These are phyloP conservation scores for Paraphoma chrysanthemicola DNA, from an alignment of 2,329 filamentous ascomycete genomes.

Conservation along the genomic window DNA sequence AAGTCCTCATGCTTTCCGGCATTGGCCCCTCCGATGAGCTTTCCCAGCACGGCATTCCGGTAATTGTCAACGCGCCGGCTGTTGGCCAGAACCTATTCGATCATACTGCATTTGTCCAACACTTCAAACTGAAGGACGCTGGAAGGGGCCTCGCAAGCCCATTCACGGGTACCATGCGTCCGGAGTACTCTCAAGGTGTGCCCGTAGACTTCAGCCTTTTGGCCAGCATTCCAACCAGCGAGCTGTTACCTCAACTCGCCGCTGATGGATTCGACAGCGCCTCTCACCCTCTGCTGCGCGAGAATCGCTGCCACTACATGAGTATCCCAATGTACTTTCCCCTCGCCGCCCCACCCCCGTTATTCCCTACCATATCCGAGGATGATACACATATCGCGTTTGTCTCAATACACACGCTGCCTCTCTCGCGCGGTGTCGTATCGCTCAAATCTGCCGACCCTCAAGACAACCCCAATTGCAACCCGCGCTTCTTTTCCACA, in stretches of 20 bases:
- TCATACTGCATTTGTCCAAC: conserved; percentile 18
- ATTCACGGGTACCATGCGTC: conserved; percentile 14
- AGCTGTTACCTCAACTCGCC: conserved; percentile 5
- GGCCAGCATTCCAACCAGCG: conserved; percentile 16
- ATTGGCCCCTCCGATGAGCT: conserved; percentile 36
- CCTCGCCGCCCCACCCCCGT: conserved; percentile 3
- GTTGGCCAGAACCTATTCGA: conserved; percentile 37
- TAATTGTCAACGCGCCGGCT: conserved; percentile 17
- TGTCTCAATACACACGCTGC: conserved; percentile 20
- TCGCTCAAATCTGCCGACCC: conserved; percentile 24
- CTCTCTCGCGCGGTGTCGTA: conserved; percentile 29
- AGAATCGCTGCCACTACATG: conserved; percentile 20
- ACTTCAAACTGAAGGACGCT: conserved; percentile 23
- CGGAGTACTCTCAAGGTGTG: conserved; percentile 25
- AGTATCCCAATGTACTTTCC: conserved; percentile 21
- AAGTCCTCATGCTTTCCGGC: conserved; percentile 48
- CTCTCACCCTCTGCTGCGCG: conserved; percentile 4
- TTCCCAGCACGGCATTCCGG: conserved; percentile 15
- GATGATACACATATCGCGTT: conserved; percentile 19
- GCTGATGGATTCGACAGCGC: conserved; percentile 5
- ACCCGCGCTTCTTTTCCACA: conserved; percentile 30
- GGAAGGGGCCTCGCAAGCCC: conserved; percentile 22
- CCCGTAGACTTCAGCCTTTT: conserved; percentile 21
- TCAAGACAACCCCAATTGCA: conserved; percentile 18
- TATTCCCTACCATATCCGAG: conserved; percentile 11